These are phyloP conservation scores for Podaxis mareebaensis DNA, from an alignment of 768 basidiomycete species.

Conservation along the genomic window DNA sequence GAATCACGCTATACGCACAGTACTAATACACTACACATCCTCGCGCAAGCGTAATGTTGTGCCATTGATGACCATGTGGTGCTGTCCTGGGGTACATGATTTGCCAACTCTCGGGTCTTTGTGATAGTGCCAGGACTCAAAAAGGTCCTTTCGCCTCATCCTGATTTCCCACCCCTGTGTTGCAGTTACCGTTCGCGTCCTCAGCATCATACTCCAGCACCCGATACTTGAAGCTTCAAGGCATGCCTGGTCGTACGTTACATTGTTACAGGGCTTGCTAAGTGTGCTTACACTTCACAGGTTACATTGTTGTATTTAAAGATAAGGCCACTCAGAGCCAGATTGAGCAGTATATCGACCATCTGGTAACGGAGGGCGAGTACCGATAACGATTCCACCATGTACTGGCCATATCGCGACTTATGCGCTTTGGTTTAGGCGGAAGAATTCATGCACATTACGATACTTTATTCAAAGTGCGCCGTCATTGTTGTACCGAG, in stretches of 20 bases:
- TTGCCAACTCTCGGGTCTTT: too few species aligned
- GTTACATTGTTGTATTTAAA: conserved; percentile 61
- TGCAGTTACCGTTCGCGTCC: too few species aligned
- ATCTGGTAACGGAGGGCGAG: conserved; percentile 41
- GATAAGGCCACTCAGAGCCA: conserved; percentile 37
- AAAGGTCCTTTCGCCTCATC: too few species aligned
- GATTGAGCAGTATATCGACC: conserved; percentile 40
- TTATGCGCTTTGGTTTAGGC: conserved; percentile 30
- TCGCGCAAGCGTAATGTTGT: too few species aligned
- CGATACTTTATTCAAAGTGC: conserved; percentile 38
- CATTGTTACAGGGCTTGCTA: background rate
- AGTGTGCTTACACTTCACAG: conserved; percentile 25
- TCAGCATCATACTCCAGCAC: background rate
- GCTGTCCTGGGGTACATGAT: too few species aligned
- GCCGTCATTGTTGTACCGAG: background rate
- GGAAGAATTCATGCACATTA: conserved; percentile 44
- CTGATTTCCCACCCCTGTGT: too few species aligned
- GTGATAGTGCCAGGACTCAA: too few species aligned
- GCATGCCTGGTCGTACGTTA: conserved; percentile 4
- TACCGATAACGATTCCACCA: background rate
- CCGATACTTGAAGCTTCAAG: background rate
- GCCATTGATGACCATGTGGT: too few species aligned
- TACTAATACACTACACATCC: too few species aligned
- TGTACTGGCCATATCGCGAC: background rate
- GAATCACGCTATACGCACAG: too few species aligned